These are phyloP conservation scores for Sphaerulina musiva DNA, from an alignment of 2,329 filamentous ascomycete species.

Conservation along the genomic window DNA sequence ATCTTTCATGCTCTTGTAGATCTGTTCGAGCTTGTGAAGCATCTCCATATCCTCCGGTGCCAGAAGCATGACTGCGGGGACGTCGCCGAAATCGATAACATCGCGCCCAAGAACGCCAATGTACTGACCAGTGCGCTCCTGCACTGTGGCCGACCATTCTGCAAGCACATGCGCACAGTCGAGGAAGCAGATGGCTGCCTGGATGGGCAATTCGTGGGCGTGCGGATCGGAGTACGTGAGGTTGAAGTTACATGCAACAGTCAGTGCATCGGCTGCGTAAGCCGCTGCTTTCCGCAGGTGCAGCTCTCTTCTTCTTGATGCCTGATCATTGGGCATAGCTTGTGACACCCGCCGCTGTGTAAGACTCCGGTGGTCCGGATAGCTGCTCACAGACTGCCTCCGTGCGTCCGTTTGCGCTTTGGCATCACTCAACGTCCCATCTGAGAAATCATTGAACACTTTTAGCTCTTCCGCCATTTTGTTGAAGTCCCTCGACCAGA, in stretches of 20 bases:
- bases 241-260: slow-evolving; percentile 79
- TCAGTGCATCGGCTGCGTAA: slow-evolving; percentile 85
- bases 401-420: slow-evolving; percentile 4
- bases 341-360: slow-evolving; percentile 30
- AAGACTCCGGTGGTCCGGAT: slow-evolving; percentile 14
- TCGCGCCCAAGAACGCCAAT: slow-evolving; percentile 81
- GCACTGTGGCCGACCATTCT: slow-evolving; percentile 88
- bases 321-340: slow-evolving; percentile 17
- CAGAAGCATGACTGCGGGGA: slow-evolving; percentile 81
- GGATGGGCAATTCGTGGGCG: slow-evolving; percentile 77
- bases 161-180: slow-evolving; percentile 91
- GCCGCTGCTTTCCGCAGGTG: slow-evolving; percentile 91
- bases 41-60: slow-evolving; percentile 89
- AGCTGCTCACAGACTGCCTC: slow-evolving; percentile 7
- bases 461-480: slow-evolving; percentile 83
- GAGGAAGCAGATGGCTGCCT: slow-evolving; percentile 85
- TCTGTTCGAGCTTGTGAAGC: slow-evolving; percentile 71
- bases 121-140: slow-evolving; percentile 87
- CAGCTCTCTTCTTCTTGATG: slow-evolving; percentile 64
- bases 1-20: slow-evolving; percentile 67
- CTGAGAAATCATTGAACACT: slow-evolving; percentile 57
- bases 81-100: slow-evolving; percentile 67
- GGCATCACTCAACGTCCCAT: slow-evolving; percentile 3
- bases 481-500: slow-evolving; percentile 91
- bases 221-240: slow-evolving; percentile 79